A percentile compares a stretch with the other conserved stretches of the same genome.
phyloP scores from a whole-genome alignment of 2,329 filamentous ascomycete genomes.

The Fusarium algeriense region DNA sequence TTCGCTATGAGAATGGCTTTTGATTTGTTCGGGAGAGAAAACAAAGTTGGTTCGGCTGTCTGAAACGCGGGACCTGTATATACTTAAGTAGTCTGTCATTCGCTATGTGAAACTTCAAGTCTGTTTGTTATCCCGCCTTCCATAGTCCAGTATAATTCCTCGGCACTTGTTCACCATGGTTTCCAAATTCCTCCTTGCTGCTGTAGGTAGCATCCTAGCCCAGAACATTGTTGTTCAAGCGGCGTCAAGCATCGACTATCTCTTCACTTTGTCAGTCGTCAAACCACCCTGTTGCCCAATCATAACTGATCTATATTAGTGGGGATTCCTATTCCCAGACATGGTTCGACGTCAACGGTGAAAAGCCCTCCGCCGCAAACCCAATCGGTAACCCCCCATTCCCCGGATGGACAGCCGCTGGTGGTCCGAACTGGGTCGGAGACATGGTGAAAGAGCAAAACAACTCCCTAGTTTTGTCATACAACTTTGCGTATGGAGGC shows the following conservation, averaged over 20 bases:
- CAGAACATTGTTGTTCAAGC: slow-evolving; percentile 3
- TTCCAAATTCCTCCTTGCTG: background rate
- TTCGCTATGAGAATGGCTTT: background rate
- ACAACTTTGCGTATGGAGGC: slow-evolving; percentile 67
- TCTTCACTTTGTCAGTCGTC: slow-evolving; percentile 40
- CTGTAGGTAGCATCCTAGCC: slow-evolving; percentile 1
- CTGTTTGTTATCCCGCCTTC: background rate
- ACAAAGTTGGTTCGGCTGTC: background rate
- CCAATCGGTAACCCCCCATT: slow-evolving; percentile 73
- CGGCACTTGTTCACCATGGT: background rate
- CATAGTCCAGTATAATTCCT: too few relatives aligned
- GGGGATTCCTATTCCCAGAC: slow-evolving; percentile 53
- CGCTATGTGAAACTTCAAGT: background rate
- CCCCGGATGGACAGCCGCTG: slow-evolving; percentile 62
- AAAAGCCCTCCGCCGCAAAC: slow-evolving; percentile 65
- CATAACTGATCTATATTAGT: slow-evolving; percentile 21
- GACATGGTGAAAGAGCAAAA: slow-evolving; percentile 62
- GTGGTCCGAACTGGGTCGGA: slow-evolving; percentile 66
- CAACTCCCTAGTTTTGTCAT: slow-evolving; percentile 57
- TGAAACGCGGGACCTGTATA: background rate
- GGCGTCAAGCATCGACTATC: slow-evolving; percentile 21
- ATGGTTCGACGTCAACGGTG: slow-evolving; percentile 65
- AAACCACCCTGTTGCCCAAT: accelerated
- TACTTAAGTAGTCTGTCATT: background rate
- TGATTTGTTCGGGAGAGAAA: background rate